Base-by-base conservation (phyloP, 2,329 filamentous ascomycete genomes). In the Elsinoe australis region DNA sequence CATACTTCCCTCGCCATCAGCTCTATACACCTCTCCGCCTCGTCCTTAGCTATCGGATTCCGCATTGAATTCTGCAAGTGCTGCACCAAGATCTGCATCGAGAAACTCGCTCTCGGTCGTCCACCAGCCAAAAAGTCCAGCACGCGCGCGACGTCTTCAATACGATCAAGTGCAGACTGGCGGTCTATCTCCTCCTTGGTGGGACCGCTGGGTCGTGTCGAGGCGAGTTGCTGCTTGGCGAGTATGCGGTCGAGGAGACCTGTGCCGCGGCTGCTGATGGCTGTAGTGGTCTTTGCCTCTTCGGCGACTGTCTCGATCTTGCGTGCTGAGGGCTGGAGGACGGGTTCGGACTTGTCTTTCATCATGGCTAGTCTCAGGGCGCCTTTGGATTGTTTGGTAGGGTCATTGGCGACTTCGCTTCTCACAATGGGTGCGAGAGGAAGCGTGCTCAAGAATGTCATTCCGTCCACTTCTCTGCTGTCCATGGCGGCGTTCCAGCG, bases 361-460 rank as follows among this genome's bases (percentile, higher is more conserved):
- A 89, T 70, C 42, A 83, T 79, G 50, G 79, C 72, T n/a, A 89
- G 71, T 5, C 81, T 76, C 51, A 76, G 76, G 55, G 85, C 81
- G 22, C 83, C 83, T 58, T 81, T 85, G 41, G 74, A 69, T 31
- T 51, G 50, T 21, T 66, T 61, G 31, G 10, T 26, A 12, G 24
- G 14, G 24, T 39, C 45, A 12, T 2, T 29, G 9, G 75, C 60
- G 0, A 76, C 75, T 4, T 70, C 65, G 60, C 76, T 76, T 26
- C 67, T 63, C 6, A 68, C 68, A 55, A 84, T 70, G 3, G 72
- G 59, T 6, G 74, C 73, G 49, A 76, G 68, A 15, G 80, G 79
- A 4, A 85, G 69, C 21, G 70, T 67, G 29, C 65, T 60, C 36
- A 86, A 61, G 53, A 83, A 86, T 67, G 67, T 60, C 31, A 60